Evolutionary conservation across 2,329 filamentous ascomycete species (phyloP), one percentile per base, ranked within the genome.

Genomic region (Fusarium sarcochroum): DNA sequence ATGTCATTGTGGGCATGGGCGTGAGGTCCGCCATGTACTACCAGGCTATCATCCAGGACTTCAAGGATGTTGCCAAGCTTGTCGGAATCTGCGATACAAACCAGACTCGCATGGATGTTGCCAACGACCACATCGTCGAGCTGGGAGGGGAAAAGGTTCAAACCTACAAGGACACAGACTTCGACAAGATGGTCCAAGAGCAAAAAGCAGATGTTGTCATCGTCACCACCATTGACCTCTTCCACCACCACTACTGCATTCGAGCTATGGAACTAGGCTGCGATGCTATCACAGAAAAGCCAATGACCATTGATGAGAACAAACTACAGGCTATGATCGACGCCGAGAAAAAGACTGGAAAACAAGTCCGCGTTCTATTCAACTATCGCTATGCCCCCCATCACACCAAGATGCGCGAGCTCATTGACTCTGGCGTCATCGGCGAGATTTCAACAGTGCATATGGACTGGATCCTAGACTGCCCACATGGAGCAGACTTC

Each of bases 311-410:
- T 67, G 87, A 89, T 69, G 85, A 73, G 80, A 9, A 80, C 80
- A 23, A 83, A 83, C 20, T 88, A 80, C 69, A 80, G 75, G 17
- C 80, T 40, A 89, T 90, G 71, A 81, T 75, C 3, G 68, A 73
- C 17, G 70, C 73, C 3, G 73, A 75, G 30, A 73, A 75, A 17
- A 65, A 41, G 15, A 75, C 75, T 0, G 80, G 78, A 6, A 80
- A 82, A 8, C 80, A 82, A 42, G 81, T 89, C 5, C 82, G 87
- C 17, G 87, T 89, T 3, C 85, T 85, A 0, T 90, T 90, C 80
- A 90, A 90, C 78, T 90, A 90, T 76, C 85, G 87, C 17, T 90
- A 89, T 69, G 87, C 87, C 27, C 87, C 87, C 15, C 87, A 89
- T 76, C 88, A 90, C 73, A 90, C 87, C 20, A 87, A 85, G 64